Conservation (phyloP, 495 filamentous ascomycete species). For the Pyronema domesticum region DNA sequence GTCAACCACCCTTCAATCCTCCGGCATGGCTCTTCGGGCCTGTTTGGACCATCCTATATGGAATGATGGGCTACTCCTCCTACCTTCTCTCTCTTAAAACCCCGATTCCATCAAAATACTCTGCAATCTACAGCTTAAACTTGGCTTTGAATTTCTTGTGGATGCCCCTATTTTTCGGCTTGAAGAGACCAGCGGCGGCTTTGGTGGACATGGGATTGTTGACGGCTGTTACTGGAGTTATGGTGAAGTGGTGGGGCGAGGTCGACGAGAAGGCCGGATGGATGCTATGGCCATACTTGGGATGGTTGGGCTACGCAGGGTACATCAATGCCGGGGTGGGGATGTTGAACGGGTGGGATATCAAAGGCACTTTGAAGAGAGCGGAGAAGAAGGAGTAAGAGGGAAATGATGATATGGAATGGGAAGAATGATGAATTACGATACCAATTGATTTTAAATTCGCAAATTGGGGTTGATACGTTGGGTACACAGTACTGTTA, state of each 20-base stretch:
- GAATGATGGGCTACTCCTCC: constrained; percentile 72
- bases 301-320: constrained; percentile 69
- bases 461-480: too few relatives aligned
- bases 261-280: constrained; percentile 55
- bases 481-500: too few relatives aligned
- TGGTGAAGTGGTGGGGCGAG: constrained; percentile 56
- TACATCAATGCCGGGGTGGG: constrained; percentile 58
- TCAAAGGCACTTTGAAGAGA: constrained; percentile 20
- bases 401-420: too few relatives aligned
- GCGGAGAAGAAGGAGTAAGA: background rate
- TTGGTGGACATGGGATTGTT: constrained; percentile 58
- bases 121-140: constrained; percentile 66
- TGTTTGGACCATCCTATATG: constrained; percentile 74
- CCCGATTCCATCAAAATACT: constrained; percentile 9
- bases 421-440: too few relatives aligned
- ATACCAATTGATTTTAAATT: too few relatives aligned
- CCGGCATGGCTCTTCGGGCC: constrained; percentile 68
- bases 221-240: constrained; percentile 45
- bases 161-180: constrained; percentile 85
- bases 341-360: constrained; percentile 60
- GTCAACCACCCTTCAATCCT: constrained; percentile 64
- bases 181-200: constrained; percentile 51
- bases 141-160: constrained; percentile 68
- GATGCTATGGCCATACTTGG: constrained; percentile 58
- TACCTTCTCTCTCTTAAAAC: constrained; percentile 38